phyloP scores from a whole-genome alignment of 192 early-diverging fungal genomes.

The Rhizoclosmatium sp. region DNA sequence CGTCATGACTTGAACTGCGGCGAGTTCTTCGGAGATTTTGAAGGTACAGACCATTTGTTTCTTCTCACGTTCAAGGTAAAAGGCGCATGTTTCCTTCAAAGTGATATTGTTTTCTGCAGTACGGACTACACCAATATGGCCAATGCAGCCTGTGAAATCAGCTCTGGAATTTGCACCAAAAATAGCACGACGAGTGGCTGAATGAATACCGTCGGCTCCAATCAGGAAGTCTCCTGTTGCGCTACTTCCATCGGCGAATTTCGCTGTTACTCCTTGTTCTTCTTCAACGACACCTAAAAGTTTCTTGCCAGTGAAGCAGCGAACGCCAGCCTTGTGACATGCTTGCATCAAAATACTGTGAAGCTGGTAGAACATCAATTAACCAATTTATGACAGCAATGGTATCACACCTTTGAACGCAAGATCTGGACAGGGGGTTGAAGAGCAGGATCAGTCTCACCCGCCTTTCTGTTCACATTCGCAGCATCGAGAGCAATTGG shows the following conservation, averaged over 20 bases:
- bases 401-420: neutral
- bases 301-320: slow-evolving; percentile 6
- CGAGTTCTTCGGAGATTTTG: neutral
- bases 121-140: slow-evolving; percentile 10
- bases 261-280: neutral
- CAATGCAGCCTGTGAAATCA: slow-evolving; percentile 11
- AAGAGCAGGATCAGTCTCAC: neutral
- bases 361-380: neutral
- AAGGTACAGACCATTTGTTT: neutral
- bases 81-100: neutral
- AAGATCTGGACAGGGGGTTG: neutral
- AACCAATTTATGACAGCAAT: neutral
- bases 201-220: slow-evolving; percentile 31
- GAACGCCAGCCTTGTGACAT: neutral
- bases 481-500: neutral
- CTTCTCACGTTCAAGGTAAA: neutral
- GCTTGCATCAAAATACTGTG: slow-evolving; percentile 4
- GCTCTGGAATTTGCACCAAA: slow-evolving; percentile 38
- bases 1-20: neutral
- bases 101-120: neutral
- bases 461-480: neutral
- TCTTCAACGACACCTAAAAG: neutral
- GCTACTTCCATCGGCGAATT: slow-evolving; percentile 10
- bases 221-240: slow-evolving; percentile 23
- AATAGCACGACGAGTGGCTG: slow-evolving; percentile 27